phyloP scores from a whole-genome alignment of 495 filamentous ascomycete species.

The Aspergillus egyptiacus region DNA sequence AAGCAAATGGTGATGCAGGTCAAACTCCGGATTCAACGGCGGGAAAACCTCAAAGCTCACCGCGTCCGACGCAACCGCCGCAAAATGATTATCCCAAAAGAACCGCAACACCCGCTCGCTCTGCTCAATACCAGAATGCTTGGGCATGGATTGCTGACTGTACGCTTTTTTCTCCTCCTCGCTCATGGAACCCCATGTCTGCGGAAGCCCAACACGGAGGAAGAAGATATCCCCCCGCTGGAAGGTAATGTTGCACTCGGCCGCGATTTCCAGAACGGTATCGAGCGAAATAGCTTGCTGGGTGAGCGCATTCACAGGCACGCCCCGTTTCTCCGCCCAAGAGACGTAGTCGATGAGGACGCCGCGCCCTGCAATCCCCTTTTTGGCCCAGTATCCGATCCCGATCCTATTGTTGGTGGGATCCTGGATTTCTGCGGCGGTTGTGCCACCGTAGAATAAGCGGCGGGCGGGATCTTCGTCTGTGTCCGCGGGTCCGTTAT shows the following conservation, averaged over 20 bases:
- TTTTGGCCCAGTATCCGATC: conserved; percentile 42
- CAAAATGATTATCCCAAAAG: conserved; percentile 65
- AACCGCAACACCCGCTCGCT: conserved; percentile 60
- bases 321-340: conserved; percentile 43
- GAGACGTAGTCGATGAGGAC: conserved; percentile 51
- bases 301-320: conserved; percentile 50
- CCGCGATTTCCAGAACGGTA: conserved; percentile 40
- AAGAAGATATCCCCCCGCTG: conserved; percentile 62
- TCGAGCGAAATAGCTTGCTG: conserved; percentile 56
- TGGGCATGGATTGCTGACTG: conserved; percentile 38
- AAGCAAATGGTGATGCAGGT: conserved; percentile 61
- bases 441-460: conserved; percentile 51
- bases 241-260: conserved; percentile 56
- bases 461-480: conserved; percentile 30
- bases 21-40: conserved; percentile 41
- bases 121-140: conserved; percentile 57
- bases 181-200: conserved; percentile 38
- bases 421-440: conserved; percentile 46
- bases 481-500: conserved; percentile 33
- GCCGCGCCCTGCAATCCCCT: conserved; percentile 51
- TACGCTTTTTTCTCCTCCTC: conserved; percentile 32
- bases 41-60: conserved; percentile 65
- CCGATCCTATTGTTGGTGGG: conserved; percentile 47
- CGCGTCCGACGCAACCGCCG: conserved; percentile 58
- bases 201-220: conserved; percentile 60